Evolutionary conservation across 345 rosid genomes (phyloP).

Genomic region (Lumnitzera racemosa): DNA sequence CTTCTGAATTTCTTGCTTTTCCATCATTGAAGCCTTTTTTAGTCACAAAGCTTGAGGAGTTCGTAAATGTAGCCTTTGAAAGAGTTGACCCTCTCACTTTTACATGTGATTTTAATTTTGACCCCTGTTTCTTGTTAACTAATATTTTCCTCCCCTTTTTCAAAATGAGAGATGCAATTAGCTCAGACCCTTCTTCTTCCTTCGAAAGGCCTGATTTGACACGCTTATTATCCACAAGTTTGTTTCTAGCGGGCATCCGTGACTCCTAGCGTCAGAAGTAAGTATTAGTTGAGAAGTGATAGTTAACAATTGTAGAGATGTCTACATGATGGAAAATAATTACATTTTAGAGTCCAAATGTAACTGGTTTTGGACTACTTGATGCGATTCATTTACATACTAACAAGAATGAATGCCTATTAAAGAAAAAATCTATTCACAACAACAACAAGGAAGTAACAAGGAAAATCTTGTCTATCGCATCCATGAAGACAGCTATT

Average conservation of each 20-base stretch:
- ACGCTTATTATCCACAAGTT: conserved; percentile 17
- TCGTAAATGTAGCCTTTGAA: conserved; percentile 17
- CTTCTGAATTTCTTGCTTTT: conserved; percentile 11
- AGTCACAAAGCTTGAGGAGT: conserved; percentile 17
- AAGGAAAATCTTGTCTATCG: too few species aligned
- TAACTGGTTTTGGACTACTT: too few species aligned
- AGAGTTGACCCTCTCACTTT: conserved; percentile 17
- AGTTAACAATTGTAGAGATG: neutral
- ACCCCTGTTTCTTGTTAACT: conserved; percentile 13
- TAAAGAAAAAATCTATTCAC: too few species aligned
- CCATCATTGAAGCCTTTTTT: conserved; percentile 14
- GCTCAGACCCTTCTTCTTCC: conserved; percentile 29
- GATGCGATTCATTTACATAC: too few species aligned
- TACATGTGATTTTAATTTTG: conserved; percentile 20
- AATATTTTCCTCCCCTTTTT: conserved; percentile 20
- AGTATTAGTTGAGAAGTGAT: conserved; percentile 10
- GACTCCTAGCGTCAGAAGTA: conserved; percentile 14
- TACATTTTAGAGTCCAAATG: too few species aligned
- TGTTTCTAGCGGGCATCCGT: conserved; percentile 30
- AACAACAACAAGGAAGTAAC: too few species aligned
- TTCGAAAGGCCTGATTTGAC: conserved; percentile 23
- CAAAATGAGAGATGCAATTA: conserved; percentile 33
- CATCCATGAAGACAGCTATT: too few species aligned
- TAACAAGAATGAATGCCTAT: too few species aligned
- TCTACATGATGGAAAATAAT: too few species aligned